Conservation (phyloP, 2,329 filamentous ascomycete species). For the Arachnopeziza araneosa region DNA sequence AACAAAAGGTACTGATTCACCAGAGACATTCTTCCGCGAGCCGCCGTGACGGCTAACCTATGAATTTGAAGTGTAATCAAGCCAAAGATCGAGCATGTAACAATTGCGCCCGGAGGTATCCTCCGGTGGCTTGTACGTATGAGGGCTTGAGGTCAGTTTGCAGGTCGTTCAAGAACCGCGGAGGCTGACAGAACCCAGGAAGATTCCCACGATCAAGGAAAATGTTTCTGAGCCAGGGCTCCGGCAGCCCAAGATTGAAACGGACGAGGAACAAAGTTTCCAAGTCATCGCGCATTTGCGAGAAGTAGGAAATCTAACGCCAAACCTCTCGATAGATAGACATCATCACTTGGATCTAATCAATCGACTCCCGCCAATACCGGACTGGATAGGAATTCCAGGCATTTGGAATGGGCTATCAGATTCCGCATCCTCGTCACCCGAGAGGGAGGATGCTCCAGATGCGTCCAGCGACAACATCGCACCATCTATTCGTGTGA, state of each 20-base stretch:
- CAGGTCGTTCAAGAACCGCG: neutral
- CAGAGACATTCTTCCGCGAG: neutral
- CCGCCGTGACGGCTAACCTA: neutral
- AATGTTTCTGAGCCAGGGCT: conserved; percentile 2
- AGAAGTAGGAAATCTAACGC: neutral
- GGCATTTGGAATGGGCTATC: neutral
- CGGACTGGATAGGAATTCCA: neutral
- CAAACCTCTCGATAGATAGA: neutral
- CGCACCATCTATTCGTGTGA: conserved; percentile 2
- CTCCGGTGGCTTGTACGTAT: conserved; percentile 22
- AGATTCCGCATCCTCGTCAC: neutral
- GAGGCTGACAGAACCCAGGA: neutral
- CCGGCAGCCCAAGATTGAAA: conserved; percentile 1
- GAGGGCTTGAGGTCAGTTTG: conserved; percentile 12
- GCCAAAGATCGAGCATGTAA: conserved; percentile 23
- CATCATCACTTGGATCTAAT: neutral
- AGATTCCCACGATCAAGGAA: conserved; percentile 4
- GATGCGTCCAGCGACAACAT: neutral
- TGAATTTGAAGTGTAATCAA: conserved; percentile 21
- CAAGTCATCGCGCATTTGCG: neutral
- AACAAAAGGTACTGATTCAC: conserved; percentile 19
- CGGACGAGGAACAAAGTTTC: neutral
- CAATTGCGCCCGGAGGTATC: conserved; percentile 23
- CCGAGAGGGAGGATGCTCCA: neutral
- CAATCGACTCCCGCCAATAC: neutral